These are phyloP conservation scores for Paramecium tetraurelia DNA, from an alignment of 73 alveolate genomes.

Conservation along the genomic window DNA sequence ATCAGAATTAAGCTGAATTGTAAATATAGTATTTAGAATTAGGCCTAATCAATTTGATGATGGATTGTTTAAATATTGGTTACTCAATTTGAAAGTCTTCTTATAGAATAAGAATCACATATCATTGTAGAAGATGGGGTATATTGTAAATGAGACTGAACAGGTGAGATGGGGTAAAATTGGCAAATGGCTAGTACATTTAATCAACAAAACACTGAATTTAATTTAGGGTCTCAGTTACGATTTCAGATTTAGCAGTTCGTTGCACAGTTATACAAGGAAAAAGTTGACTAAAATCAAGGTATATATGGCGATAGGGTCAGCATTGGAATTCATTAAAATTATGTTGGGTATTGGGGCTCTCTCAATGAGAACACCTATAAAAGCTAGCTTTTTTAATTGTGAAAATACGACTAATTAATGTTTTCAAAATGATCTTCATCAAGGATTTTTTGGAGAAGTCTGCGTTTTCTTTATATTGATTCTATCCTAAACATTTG, in stretches of 20 bases:
- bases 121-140: background rate
- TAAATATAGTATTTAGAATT: background rate
- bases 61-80: background rate
- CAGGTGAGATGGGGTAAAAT: background rate
- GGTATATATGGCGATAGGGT: background rate
- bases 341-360: background rate
- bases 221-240: background rate
- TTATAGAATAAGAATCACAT: background rate
- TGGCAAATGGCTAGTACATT: background rate
- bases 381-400: background rate
- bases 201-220: background rate
- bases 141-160: background rate
- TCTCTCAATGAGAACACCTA: background rate
- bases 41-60: slow-evolving; percentile 5
- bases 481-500: background rate
- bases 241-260: background rate
- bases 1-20: background rate
- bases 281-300: background rate
- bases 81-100: background rate
- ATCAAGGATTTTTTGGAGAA: background rate
- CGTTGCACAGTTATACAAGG: background rate
- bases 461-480: background rate
- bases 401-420: background rate
- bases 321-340: background rate
- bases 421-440: background rate